These are phyloP conservation scores for Gastroboletus turbinatus DNA, from an alignment of 1,284 basidiomycete species.

Conservation along the genomic window DNA sequence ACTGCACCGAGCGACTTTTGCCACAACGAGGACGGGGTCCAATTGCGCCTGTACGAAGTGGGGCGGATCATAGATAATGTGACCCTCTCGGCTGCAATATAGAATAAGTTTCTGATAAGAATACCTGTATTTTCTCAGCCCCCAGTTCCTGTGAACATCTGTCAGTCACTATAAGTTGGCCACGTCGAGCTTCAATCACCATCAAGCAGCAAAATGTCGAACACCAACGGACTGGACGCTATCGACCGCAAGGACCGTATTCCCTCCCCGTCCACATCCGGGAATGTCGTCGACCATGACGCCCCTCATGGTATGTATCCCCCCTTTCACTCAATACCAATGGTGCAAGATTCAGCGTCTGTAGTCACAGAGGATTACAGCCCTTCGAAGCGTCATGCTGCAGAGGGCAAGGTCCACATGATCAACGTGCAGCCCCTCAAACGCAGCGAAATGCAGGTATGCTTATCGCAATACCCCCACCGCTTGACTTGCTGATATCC, in stretches of 20 bases:
- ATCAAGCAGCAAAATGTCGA: conserved; percentile 26
- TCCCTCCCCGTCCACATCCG: conserved; percentile 45
- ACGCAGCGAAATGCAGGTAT: conserved; percentile 81
- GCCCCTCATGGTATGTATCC: conserved; percentile 59
- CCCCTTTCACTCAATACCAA: background rate
- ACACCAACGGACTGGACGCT: conserved; percentile 29
- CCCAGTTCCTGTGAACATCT: background rate
- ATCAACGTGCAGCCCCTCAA: conserved; percentile 82
- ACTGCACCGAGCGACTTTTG: background rate
- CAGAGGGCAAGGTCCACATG: conserved; percentile 39
- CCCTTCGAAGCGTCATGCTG: conserved; percentile 34
- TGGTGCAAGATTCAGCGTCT: conserved; percentile 16
- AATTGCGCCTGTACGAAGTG: background rate
- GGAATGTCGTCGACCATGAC: conserved; percentile 76
- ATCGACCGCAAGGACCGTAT: conserved; percentile 52
- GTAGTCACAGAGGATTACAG: conserved; percentile 56
- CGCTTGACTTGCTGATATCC: conserved; percentile 13
- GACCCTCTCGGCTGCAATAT: conserved; percentile 7
- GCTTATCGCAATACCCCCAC: conserved; percentile 14
- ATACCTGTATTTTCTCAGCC: conserved; percentile 9
- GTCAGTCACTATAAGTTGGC: conserved; percentile 17
- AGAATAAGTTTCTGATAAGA: background rate
- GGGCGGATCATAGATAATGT: background rate
- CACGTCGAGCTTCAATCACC: background rate
- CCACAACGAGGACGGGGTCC: background rate